Conservation (phyloP, 2,329 filamentous ascomycete genomes). For the Aspergillus fumigatus region DNA sequence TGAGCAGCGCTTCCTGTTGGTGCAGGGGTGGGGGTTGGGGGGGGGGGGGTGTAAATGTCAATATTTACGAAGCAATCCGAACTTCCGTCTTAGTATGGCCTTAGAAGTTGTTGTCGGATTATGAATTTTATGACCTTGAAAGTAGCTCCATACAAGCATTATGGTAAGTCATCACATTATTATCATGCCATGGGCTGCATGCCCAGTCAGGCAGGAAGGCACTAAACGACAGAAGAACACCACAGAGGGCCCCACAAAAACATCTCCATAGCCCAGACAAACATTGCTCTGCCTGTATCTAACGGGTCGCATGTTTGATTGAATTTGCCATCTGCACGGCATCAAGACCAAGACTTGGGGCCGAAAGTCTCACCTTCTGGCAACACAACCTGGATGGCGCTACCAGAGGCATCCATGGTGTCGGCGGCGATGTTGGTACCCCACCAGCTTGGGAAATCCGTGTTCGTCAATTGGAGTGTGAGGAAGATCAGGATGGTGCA, state of each 20-base stretch:
- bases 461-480: slow-evolving; percentile 57
- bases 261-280: background rate
- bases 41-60: background rate
- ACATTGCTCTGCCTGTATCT: background rate
- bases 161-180: background rate
- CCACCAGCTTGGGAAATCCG: slow-evolving; percentile 61
- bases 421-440: slow-evolving; percentile 56
- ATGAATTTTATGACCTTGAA: background rate
- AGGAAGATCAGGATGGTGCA: slow-evolving; percentile 68
- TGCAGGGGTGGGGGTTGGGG: no score
- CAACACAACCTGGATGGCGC: slow-evolving; percentile 54
- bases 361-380: slow-evolving; percentile 58
- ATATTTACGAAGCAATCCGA: background rate
- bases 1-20: background rate
- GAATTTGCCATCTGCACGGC: background rate
- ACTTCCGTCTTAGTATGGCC: background rate
- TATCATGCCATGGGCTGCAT: background rate
- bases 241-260: background rate
- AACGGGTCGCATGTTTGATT: background rate
- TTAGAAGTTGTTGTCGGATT: background rate
- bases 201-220: background rate
- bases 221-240: background rate
- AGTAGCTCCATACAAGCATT: background rate
- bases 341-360: slow-evolving; percentile 36
- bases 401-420: slow-evolving; percentile 59